Evolutionary conservation across 2,329 filamentous ascomycete species (phyloP), one percentile per base, ranked within the genome.

Genomic region (Zelopaecilomyces penicillatus): DNA sequence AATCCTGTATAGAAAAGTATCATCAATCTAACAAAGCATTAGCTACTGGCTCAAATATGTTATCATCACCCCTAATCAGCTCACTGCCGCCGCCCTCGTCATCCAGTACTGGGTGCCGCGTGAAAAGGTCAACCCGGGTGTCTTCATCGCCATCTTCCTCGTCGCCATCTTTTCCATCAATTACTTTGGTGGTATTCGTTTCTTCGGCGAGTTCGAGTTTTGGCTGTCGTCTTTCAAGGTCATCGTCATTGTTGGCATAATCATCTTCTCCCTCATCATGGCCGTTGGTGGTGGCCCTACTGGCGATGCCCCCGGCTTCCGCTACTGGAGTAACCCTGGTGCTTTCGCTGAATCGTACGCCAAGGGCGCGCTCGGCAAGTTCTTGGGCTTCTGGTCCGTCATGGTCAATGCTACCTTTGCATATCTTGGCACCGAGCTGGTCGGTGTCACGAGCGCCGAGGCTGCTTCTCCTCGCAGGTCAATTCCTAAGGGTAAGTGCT

Each of bases 11-110:
- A 19, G 19, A 19, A 19, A 19, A 26, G 26, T 27, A 27, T 7
- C 26, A 19, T 19, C 19, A 19, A 5, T 8, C 52, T 59, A 37
- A 58, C 40, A 12, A 5, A 26, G 19, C 11, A 30, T 5, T 44
- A 73, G 71, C 36, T 75, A 75, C 53, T 86, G 79, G 76, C 76
- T 82, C 66, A 76, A 90, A 78, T 93, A 93, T 62, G 86, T 93
- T 60, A 90, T 94, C 56, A 76, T 86, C 41, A 89, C 85, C 1
- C 87, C 88, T 1, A 93, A 93, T 58, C 87, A 94, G 61, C 69
- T 94, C 34, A 93, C 87, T 1, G 87, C 87, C 29, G 79, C 76
- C n/a, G 78, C 85, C 5, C 65, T 94, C 33, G 84, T 91, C 46
- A 84, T 94, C 46, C 79, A 84, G 53, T 89, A 81, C 56, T 94